phyloP scores from a whole-genome alignment of 176 grass and related monocot genomes.

The Oropetium thomaeum region DNA sequence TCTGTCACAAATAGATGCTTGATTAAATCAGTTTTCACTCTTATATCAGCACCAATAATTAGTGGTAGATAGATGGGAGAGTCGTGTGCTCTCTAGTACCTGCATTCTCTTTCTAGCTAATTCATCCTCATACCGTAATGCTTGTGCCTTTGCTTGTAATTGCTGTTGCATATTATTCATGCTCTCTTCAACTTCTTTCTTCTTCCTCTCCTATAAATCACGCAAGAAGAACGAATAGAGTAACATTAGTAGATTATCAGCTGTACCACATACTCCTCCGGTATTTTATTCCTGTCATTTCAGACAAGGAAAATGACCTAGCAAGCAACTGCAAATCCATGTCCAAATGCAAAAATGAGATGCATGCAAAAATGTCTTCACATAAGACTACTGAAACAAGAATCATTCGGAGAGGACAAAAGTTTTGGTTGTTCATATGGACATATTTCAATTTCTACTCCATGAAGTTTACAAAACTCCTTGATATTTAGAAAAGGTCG shows the following conservation, averaged over 20 bases:
- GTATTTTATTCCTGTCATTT: too few relatives aligned
- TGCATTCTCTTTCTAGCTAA: slow-evolving; percentile 85
- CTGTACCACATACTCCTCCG: too few relatives aligned
- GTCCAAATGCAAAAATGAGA: too few relatives aligned
- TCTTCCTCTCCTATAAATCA: slow-evolving; percentile 58
- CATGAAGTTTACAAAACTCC: not conserved
- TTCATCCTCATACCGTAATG: slow-evolving; percentile 78
- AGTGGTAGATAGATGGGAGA: not conserved
- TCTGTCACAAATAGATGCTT: slow-evolving; percentile 44
- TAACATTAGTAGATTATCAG: slow-evolving; percentile 6
- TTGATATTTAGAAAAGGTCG: slow-evolving; percentile 14
- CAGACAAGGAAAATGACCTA: too few relatives aligned
- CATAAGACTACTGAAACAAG: not conserved
- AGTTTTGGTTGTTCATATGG: not conserved
- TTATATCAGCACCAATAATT: slow-evolving; percentile 9
- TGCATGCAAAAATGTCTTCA: not conserved
- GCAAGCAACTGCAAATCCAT: too few relatives aligned
- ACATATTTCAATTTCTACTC: not conserved
- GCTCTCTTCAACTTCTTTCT: slow-evolving; percentile 70
- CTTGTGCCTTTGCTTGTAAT: slow-evolving; percentile 71
- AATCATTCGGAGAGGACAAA: not conserved
- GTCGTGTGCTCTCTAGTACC: slow-evolving; percentile 26
- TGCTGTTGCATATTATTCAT: slow-evolving; percentile 59
- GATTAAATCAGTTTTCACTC: not conserved
- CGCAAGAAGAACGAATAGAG: slow-evolving; percentile 9